Evolutionary conservation across 148 eudicot genomes (phyloP).

Genomic region (Oxyria digyna): DNA sequence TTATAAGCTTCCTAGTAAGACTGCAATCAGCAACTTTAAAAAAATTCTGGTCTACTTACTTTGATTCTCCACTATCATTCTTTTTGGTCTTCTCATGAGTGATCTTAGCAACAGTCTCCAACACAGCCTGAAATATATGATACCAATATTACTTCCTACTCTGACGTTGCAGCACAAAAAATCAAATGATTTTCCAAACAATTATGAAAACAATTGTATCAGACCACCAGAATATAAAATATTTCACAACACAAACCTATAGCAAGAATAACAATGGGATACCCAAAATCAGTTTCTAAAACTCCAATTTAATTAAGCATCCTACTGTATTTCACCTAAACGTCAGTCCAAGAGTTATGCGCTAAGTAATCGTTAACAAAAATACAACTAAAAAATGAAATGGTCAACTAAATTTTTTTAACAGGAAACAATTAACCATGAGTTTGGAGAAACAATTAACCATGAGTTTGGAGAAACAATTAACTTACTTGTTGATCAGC

Average conservation of each 20-base stretch:
- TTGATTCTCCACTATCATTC: slow-evolving; percentile 72
- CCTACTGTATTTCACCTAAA: no score
- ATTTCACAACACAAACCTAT: neutral
- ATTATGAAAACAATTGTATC: neutral
- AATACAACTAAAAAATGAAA: neutral
- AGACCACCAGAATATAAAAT: neutral
- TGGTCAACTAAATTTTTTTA: neutral
- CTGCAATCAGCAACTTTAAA: neutral
- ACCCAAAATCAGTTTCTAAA: neutral
- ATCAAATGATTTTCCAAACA: neutral
- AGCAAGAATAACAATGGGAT: neutral
- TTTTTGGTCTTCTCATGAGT: slow-evolving; percentile 82
- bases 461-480: neutral
- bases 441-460: neutral
- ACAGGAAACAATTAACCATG: neutral
- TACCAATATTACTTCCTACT: neutral
- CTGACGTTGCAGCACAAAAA: neutral
- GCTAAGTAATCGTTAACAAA: neutral
- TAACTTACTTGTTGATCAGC: slow-evolving; percentile 65
- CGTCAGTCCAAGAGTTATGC: neutral
- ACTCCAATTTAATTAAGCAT: neutral
- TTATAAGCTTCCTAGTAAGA: neutral
- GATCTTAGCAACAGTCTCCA: slow-evolving; percentile 85
- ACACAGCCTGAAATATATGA: slow-evolving; percentile 49
- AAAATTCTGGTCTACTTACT: slow-evolving; percentile 20